phyloP scores from a whole-genome alignment of 352 stramenopile genomes.

The Pythium phragmitis region DNA sequence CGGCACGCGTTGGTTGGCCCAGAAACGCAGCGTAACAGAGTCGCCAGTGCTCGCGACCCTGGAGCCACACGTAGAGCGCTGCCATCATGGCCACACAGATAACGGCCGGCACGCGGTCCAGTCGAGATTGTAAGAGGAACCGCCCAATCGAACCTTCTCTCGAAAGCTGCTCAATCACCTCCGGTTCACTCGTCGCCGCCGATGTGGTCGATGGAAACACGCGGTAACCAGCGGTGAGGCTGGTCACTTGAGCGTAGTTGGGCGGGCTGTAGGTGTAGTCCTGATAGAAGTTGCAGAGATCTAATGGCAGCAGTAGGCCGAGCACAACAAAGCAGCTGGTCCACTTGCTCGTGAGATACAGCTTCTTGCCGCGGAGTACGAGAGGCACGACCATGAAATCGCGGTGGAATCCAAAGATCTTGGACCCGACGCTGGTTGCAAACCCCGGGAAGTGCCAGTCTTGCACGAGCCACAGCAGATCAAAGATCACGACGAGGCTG shows the following conservation, averaged over 20 bases:
- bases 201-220: slow-evolving; percentile 14
- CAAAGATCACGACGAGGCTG: slow-evolving; percentile 35
- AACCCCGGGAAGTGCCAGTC: slow-evolving; percentile 55
- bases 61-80: slow-evolving; percentile 33
- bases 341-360: slow-evolving; percentile 52
- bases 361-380: slow-evolving; percentile 15
- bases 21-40: slow-evolving; percentile 36
- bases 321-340: slow-evolving; percentile 46
- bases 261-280: slow-evolving; percentile 37
- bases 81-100: slow-evolving; percentile 29
- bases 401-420: slow-evolving; percentile 41
- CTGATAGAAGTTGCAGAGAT: slow-evolving; percentile 51
- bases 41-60: slow-evolving; percentile 34
- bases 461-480: slow-evolving; percentile 53
- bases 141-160: slow-evolving; percentile 44
- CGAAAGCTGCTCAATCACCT: slow-evolving; percentile 18
- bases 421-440: slow-evolving; percentile 29
- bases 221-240: slow-evolving; percentile 17
- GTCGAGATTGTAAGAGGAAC: slow-evolving; percentile 48
- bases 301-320: slow-evolving; percentile 45
- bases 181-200: background rate
- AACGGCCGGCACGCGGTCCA: slow-evolving; percentile 44
- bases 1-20: slow-evolving; percentile 18
- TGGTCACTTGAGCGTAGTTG: slow-evolving; percentile 35
- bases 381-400: slow-evolving; percentile 30